Evolutionary conservation across 1,139 yeast species (phyloP).

Genomic region (Spathaspora sp.): DNA sequence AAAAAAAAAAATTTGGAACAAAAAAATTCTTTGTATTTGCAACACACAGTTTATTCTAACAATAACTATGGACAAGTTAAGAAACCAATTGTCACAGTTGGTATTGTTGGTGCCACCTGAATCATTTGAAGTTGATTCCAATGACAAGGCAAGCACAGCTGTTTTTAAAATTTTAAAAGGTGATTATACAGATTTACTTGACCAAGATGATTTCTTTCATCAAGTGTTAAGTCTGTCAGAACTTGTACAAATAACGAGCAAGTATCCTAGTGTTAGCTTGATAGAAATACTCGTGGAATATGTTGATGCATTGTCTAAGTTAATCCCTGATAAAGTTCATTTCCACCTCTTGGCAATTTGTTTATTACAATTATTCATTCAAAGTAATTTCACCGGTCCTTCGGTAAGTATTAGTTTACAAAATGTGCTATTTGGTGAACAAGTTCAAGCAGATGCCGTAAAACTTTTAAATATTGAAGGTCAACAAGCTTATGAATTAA

Average conservation of each 20-base stretch:
- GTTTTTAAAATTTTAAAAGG: conserved; percentile 11
- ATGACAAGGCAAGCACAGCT: not conserved
- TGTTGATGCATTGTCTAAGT: conserved; percentile 12
- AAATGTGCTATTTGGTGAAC: conserved; percentile 33
- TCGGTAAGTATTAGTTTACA: conserved; percentile 39
- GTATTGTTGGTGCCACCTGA: conserved; percentile 14
- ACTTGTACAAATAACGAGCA: conserved; percentile 14
- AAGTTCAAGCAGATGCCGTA: conserved; percentile 34
- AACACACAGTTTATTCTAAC: not conserved
- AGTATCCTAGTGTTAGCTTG: conserved; percentile 23
- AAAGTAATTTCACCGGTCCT: conserved; percentile 86
- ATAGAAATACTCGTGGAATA: conserved; percentile 20
- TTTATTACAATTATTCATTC: conserved; percentile 67
- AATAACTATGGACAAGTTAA: conserved; percentile 9
- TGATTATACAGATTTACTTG: conserved; percentile 8
- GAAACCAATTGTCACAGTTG: conserved; percentile 13
- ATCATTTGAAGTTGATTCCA: conserved; percentile 4
- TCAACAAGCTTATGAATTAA: conserved; percentile 60
- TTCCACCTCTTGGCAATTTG: conserved; percentile 51
- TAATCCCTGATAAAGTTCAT: conserved; percentile 14
- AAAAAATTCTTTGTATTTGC: conserved; percentile 1
- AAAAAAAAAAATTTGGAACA: conserved; percentile 1
- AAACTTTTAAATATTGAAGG: conserved; percentile 54
- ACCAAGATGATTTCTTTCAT: conserved; percentile 9
- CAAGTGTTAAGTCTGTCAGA: conserved; percentile 13